Base-by-base conservation (phyloP, 148 eudicot species). In the Bassia scoparia region DNA sequence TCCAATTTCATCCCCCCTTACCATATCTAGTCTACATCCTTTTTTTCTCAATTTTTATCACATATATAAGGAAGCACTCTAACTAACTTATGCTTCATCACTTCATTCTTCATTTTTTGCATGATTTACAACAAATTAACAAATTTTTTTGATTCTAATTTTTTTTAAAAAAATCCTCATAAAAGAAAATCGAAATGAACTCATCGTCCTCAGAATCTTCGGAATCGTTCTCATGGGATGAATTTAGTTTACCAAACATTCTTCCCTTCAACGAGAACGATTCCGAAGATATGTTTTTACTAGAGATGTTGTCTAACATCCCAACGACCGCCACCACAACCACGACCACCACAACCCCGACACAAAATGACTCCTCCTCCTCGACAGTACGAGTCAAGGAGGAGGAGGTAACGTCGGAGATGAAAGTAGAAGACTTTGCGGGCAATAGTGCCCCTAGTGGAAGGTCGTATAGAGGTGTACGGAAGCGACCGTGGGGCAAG, bases 401-500 rank as follows among this genome's bases (percentile, higher is more conserved):
- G 73, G 87, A 82, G 9, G 87, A 86, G 31, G 86, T 83, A 8
- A 82, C 75, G 1, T 88, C 91, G 0, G 37, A 50, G 16, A 38
- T 55, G 17, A n/a, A n/a, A n/a, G n/a, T n/a, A n/a, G n/a, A n/a
- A n/a, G n/a, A n/a, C n/a, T n/a, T n/a, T n/a, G n/a, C n/a, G n/a
- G n/a, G n/a, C n/a, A n/a, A n/a, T n/a, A 7, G 44, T 41, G 3
- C n/a, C 21, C n/a, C 29, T 10, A 2, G 1, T 6, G 61, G 35
- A 15, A 81, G 46, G 17, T 60, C 91, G 0, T 90, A 74, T 20
- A 73, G 96, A 65, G 96, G 96, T 6, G 96, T 90, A 0, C 56
- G 96, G 50, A 74, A 54, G 67, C 78, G 96, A 52, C 96, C 96
- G 0, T 90, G 96, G 96, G 96, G 96, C 18, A 90, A 88, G 53